Evolutionary conservation across 208 protist genomes (phyloP), one percentile per base, ranked within the genome.

Genomic region (Acanthamoeba lenticulata): DNA sequence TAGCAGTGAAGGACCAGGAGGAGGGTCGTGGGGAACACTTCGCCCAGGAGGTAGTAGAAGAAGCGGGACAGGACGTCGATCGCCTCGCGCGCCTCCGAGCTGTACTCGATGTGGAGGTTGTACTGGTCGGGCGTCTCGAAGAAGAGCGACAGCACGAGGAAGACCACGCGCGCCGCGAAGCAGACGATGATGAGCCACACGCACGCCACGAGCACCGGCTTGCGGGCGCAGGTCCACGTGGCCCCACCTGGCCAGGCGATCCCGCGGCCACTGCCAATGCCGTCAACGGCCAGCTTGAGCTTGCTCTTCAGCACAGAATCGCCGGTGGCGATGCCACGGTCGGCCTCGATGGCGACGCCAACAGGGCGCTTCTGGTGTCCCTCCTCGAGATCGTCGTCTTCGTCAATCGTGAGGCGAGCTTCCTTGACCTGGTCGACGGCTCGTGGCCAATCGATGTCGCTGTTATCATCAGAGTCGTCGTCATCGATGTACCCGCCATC

Each of bases 71-170:
- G 21, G 36, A 74, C n/a, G 29, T 34, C 24, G 36, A 40, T 9
- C 36, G 65, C 65, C 36, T 74, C 65, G 65, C 65, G 65, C 19
- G 9, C 65, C 5, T n/a, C n/a, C 32, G n/a, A 9, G 0, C 65
- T 29, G 19, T 60, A n/a, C n/a, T 60, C 52, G 52, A 24, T 40
- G 29, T 74, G 65, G 11, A 74, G 65, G 36, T 74, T 74, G 65
- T 74, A 74, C 65, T 74, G 65, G 65, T 74, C 65, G 65, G 65
- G 65, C n/a, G 65, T 74, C 65, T 74, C 65, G 65, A 74, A 74
- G 65, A 74, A 74, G 15, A 40, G n/a, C 65, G 65, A 74, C 1
- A 74, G 29, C 29, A 40, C 38, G 21, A 74, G 65, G 29, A 74
- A 74, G 15, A 29, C 38, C 29, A 74, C 65, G n/a, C 65, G 65